Evolutionary conservation across 83 land plant species (phyloP).

Genomic region (Picea engelmannii): DNA sequence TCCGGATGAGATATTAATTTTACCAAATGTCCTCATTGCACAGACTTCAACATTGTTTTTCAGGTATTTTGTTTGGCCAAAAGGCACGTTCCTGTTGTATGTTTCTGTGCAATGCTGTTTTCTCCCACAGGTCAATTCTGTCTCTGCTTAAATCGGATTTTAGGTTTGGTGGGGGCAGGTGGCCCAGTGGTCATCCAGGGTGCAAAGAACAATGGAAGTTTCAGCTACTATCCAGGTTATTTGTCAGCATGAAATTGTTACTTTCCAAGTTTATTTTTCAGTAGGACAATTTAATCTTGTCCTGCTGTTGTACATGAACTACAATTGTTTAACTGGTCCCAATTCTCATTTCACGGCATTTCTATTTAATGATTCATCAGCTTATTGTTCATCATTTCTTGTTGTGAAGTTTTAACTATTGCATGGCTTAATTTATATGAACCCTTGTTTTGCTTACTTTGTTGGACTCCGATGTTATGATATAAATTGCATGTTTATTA

Average conservation of each 20-base stretch:
- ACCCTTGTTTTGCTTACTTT: not conserved
- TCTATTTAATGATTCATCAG: not conserved
- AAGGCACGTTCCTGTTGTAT: not conserved
- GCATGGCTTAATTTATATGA: too few species aligned
- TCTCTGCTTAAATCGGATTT: constrained; percentile 17
- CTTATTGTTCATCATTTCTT: not conserved
- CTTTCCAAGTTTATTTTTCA: constrained; percentile 1
- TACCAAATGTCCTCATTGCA: constrained; percentile 1
- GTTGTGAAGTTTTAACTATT: too few species aligned
- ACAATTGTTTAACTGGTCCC: not conserved
- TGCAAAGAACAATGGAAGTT: constrained; percentile 9
- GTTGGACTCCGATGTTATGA: not conserved
- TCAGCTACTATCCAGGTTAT: constrained; percentile 3
- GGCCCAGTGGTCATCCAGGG: not conserved
- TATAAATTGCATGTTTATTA: not conserved
- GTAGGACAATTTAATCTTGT: not conserved
- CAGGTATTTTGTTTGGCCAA: constrained; percentile 13
- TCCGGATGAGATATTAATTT: not conserved
- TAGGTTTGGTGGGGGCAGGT: constrained; percentile 17
- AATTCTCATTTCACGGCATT: not conserved
- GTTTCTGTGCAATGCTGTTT: constrained; percentile 6
- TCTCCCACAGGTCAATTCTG: constrained; percentile 4
- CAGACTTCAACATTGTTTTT: not conserved
- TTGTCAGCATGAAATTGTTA: not conserved
- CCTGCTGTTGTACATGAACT: not conserved